Conservation (phyloP, 1,284 basidiomycete species). For the Tilletia caries region DNA sequence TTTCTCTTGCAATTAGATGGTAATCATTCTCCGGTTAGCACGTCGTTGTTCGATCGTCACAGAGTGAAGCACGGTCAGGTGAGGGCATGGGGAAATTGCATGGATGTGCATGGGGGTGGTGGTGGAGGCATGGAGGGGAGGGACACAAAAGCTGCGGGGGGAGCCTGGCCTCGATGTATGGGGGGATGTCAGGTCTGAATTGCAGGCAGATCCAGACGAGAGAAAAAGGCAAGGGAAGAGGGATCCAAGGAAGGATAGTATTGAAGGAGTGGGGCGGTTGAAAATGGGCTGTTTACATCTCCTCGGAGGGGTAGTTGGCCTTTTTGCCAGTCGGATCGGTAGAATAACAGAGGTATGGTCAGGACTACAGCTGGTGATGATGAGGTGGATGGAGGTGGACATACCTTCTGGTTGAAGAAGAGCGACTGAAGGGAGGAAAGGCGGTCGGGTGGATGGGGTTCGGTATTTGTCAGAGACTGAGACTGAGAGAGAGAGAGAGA, state of each 20-base stretch:
- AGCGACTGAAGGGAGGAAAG: constrained; percentile 25
- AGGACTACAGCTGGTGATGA: not conserved
- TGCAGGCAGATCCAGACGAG: no score
- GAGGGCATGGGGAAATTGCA: no score
- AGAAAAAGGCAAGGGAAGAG: no score
- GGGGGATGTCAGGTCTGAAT: not conserved
- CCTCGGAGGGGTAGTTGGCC: constrained; percentile 31
- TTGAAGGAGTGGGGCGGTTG: not conserved
- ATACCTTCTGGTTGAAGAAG: constrained; percentile 45
- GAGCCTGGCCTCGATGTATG: no score
- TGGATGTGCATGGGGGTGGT: no score
- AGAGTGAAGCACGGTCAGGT: no score
- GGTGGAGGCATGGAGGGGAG: no score
- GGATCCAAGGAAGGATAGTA: not conserved
- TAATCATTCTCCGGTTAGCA: not conserved
- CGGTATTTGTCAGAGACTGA: not conserved
- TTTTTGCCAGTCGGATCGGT: not conserved
- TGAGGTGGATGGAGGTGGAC: not conserved
- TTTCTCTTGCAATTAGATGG: not conserved
- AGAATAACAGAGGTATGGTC: no score
- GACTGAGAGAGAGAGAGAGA: not conserved
- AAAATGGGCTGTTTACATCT: constrained; percentile 17
- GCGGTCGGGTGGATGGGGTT: not conserved
- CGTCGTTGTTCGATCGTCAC: no score
- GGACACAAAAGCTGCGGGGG: no score